A percentile compares a stretch with the other conserved stretches of the same genome.
Conservation (phyloP, 2,329 filamentous ascomycete genomes). For the Exophiala sideris region DNA sequence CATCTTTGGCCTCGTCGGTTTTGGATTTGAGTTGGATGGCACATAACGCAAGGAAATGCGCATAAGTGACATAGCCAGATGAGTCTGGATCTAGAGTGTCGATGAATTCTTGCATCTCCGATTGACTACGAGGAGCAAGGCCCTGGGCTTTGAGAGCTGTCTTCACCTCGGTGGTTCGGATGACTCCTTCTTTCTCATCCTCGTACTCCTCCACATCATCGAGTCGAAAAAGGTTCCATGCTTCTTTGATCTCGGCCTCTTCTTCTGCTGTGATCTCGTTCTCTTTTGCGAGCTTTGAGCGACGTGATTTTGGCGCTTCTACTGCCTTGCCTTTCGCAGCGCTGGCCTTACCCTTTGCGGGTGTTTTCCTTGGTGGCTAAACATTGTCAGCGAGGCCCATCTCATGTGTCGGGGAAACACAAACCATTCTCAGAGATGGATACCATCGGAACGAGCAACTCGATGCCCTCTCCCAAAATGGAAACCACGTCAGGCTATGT, state of each 20-base stretch:
- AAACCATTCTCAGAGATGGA: background rate
- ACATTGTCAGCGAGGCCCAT: background rate
- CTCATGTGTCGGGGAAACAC: background rate
- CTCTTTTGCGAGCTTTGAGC: conserved; percentile 88
- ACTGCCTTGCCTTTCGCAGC: background rate
- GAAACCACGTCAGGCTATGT: background rate
- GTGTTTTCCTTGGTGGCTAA: conserved; percentile 18
- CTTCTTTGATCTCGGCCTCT: conserved; percentile 87
- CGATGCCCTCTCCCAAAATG: too few relatives aligned
- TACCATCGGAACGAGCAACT: background rate
- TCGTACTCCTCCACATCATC: conserved; percentile 55
- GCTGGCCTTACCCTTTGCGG: conserved; percentile 31
- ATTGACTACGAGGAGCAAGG: conserved; percentile 59
- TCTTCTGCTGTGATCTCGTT: conserved; percentile 80
- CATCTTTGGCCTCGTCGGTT: conserved; percentile 47
- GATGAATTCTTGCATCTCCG: conserved; percentile 72
- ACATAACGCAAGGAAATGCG: conserved; percentile 80
- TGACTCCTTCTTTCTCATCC: conserved; percentile 68
- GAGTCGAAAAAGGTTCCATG: conserved; percentile 73
- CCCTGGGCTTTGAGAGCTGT: conserved; percentile 80
- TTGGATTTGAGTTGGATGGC: conserved; percentile 74
- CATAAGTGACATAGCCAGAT: conserved; percentile 73
- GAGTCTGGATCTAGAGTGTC: conserved; percentile 78
- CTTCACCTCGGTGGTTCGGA: conserved; percentile 65
- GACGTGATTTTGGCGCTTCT: conserved; percentile 50